phyloP scores from a whole-genome alignment of 139 green algal species.

The Chlamydomonas sphaeroides region DNA sequence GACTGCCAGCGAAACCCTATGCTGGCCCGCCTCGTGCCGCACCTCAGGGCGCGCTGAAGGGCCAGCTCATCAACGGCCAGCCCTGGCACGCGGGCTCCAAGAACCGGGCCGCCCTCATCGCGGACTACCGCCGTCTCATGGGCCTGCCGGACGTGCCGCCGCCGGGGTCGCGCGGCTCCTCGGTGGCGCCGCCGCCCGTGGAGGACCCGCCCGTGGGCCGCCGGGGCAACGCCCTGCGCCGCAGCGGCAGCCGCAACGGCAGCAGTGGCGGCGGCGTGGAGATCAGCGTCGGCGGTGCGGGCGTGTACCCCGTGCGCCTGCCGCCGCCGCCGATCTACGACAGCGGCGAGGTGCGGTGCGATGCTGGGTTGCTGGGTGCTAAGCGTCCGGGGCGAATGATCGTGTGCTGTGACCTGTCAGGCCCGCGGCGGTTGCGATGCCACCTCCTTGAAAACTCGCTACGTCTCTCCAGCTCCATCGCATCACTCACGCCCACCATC shows the following conservation, averaged over 20 bases:
- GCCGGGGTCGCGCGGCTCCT: neutral
- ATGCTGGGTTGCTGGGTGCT: no score
- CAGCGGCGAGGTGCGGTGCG: no score
- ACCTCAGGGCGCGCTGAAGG: slow-evolving; percentile 23
- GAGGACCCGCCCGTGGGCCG: no score
- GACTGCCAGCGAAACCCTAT: no score
- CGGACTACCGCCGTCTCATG: slow-evolving; percentile 42
- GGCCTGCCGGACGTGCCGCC: neutral
- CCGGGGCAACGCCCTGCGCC: neutral
- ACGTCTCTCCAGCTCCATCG: no score
- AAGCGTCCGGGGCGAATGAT: no score
- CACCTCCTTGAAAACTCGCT: no score
- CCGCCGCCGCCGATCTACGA: neutral
- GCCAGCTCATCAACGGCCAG: slow-evolving; percentile 33
- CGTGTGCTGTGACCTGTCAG: no score
- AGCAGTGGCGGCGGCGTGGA: neutral
- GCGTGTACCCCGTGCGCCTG: neutral
- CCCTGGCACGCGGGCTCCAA: slow-evolving; percentile 48
- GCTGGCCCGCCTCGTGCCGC: neutral
- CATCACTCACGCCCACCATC: no score
- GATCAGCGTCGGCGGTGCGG: neutral
- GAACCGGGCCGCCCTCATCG: slow-evolving; percentile 47
- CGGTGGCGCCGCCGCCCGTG: neutral
- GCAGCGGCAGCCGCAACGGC: no score
- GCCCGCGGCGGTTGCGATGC: no score